Conservation (phyloP, 2,329 filamentous ascomycete genomes). For the Xylariaceae sp. region DNA sequence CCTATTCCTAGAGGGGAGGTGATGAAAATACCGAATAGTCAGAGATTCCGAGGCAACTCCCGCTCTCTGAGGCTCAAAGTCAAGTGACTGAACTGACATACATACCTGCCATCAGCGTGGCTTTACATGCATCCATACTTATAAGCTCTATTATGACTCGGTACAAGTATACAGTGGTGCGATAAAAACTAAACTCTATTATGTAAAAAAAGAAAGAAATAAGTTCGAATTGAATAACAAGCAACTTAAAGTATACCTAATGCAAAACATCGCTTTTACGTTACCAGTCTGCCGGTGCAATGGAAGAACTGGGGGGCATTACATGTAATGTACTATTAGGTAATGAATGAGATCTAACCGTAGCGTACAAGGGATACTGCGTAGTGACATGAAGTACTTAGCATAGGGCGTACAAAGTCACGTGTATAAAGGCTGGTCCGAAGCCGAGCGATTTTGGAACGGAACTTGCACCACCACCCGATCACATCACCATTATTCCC, state of each 20-base stretch:
- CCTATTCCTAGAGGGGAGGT: too few relatives aligned
- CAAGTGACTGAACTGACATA: background rate
- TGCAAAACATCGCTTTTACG: background rate
- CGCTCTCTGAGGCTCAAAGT: background rate
- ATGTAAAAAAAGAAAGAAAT: too few relatives aligned
- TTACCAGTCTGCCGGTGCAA: background rate
- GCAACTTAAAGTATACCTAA: background rate
- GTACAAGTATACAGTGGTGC: too few relatives aligned
- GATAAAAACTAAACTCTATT: too few relatives aligned
- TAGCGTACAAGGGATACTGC: slow-evolving; percentile 7
- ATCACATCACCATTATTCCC: slow-evolving; percentile 20
- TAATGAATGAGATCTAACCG: background rate
- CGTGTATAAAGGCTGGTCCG: too few relatives aligned
- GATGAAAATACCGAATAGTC: too few relatives aligned
- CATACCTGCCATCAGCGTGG: too few relatives aligned
- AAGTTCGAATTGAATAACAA: background rate
- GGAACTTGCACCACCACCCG: slow-evolving; percentile 6
- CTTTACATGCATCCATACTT: too few relatives aligned
- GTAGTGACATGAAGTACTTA: too few relatives aligned
- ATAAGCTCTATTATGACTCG: too few relatives aligned
- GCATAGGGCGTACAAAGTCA: slow-evolving; percentile 11
- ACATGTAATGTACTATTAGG: background rate
- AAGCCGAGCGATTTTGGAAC: slow-evolving; percentile 27
- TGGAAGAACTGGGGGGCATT: background rate
- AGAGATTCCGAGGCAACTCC: background rate